Evolutionary conservation across 352 stramenopile species (phyloP), one percentile per base, ranked within the genome.

Genomic region (Globisporangium nagaii): DNA sequence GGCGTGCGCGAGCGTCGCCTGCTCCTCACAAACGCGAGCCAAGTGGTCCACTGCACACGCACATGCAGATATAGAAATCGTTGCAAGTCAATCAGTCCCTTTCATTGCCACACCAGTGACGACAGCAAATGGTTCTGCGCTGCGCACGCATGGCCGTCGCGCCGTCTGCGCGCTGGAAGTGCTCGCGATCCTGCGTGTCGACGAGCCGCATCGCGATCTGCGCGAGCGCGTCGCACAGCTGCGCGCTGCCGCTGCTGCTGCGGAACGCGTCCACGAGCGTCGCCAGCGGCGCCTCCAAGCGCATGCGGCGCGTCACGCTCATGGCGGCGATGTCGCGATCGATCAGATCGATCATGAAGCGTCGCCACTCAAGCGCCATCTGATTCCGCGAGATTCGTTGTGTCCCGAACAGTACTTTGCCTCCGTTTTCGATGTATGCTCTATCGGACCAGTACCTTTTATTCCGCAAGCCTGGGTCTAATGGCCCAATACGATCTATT

Each of bases 131-230:
- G n/a, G n/a, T n/a, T n/a, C 17, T 31, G 20, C 22, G 24, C 36
- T 30, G 35, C 31, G 7, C 63, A 87, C 79, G 39, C 11, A 91
- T 62, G 10, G 73, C 53, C 2, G 75, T 88, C 0, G 72, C 60
- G 9, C 81, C 81, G 42, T 91, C 79, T 11, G 62, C 66, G 13
- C 69, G 65, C 3, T 68, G 66, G 57, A 91, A 88, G 10, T 75
- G 70, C 12, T 71, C 43, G 17, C 81, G 74, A 43, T 87, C 79
- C 3, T 82, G 56, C 3, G 60, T 25, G 34, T 85, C 68, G 20
- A 75, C 49, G 1, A 89, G 62, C 25, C 76, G 66, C 74, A 87
- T 80, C 22, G 79, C 70, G 40, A 89, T 55, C 40, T 85, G 67
- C 4, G 75, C 74, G 9, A 89, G 53, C 3, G 72, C 68, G 28